Evolutionary conservation across 768 basidiomycete genomes (phyloP).

Genomic region (Phylloporus sp.): DNA sequence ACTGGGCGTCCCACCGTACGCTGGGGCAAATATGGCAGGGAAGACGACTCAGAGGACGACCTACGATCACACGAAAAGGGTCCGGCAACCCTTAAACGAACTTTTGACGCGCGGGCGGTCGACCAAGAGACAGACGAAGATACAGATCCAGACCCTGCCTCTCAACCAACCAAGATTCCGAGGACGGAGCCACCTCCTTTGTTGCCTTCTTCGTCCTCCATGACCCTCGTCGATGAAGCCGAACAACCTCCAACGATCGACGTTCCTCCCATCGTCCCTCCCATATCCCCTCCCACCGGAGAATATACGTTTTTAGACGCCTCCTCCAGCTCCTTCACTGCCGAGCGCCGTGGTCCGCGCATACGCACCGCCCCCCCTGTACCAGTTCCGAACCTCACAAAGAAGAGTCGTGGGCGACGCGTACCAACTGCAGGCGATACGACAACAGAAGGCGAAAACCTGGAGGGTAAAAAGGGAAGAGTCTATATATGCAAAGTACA

Average conservation of each 20-base stretch:
- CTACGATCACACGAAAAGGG: slow-evolving; percentile 11
- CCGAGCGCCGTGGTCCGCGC: slow-evolving; percentile 43
- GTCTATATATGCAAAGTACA: slow-evolving; percentile 61
- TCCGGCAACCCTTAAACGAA: slow-evolving; percentile 27
- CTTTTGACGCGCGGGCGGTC: slow-evolving; percentile 32
- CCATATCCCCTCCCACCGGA: slow-evolving; percentile 27
- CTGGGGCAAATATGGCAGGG: slow-evolving; percentile 31
- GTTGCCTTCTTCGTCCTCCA: slow-evolving; percentile 25
- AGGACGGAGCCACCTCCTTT: slow-evolving; percentile 25
- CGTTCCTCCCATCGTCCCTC: slow-evolving; percentile 3
- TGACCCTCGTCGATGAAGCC: slow-evolving; percentile 26
- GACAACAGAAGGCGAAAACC: slow-evolving; percentile 19
- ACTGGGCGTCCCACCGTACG: slow-evolving; percentile 32
- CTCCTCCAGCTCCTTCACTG: slow-evolving; percentile 32
- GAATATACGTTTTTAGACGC: slow-evolving; percentile 34
- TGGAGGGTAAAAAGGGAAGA: slow-evolving; percentile 31
- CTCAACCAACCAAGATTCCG: slow-evolving; percentile 26
- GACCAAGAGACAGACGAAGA: slow-evolving; percentile 34
- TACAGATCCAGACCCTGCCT: slow-evolving; percentile 13
- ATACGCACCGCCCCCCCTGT: slow-evolving; percentile 56
- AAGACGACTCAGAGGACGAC: slow-evolving; percentile 27
- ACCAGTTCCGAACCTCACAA: slow-evolving; percentile 73
- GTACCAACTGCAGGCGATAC: slow-evolving; percentile 51
- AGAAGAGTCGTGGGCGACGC: slow-evolving; percentile 73
- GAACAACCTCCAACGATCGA: slow-evolving; percentile 12